These are phyloP conservation scores for Petunia hybrid DNA, from an alignment of 305 asterid species.

Conservation along the genomic window DNA sequence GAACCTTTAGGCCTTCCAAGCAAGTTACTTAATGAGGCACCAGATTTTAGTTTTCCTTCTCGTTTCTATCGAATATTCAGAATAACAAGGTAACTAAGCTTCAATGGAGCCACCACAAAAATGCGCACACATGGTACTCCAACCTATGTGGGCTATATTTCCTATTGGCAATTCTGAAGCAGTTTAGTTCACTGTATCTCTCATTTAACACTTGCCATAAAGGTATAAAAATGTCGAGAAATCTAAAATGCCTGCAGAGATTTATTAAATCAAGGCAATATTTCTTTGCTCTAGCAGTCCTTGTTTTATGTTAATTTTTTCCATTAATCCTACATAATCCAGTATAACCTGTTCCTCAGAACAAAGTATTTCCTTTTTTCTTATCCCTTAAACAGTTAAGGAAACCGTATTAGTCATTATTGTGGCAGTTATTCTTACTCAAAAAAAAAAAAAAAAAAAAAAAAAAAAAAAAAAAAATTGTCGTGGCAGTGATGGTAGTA, in stretches of 20 bases:
- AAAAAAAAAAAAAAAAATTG: too few relatives aligned
- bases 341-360: constrained; percentile 1
- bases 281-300: neutral
- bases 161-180: neutral
- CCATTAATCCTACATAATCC: constrained; percentile 1
- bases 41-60: neutral
- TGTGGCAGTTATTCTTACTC: neutral
- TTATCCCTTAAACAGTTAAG: neutral
- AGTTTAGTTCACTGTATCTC: neutral
- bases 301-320: constrained; percentile 8
- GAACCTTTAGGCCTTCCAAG: neutral
- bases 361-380: constrained; percentile 13
- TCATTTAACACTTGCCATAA: neutral
- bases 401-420: constrained; percentile 14
- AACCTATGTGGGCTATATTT: neutral
- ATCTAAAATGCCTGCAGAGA: neutral
- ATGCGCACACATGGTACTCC: neutral
- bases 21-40: constrained; percentile 9
- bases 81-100: neutral
- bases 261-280: constrained; percentile 12
- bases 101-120: constrained; percentile 11
- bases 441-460: too few relatives aligned
- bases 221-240: neutral
- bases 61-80: neutral
- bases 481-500: neutral